Conservation (phyloP, 1,284 basidiomycete genomes). For the Xerocomus nothofagi region DNA sequence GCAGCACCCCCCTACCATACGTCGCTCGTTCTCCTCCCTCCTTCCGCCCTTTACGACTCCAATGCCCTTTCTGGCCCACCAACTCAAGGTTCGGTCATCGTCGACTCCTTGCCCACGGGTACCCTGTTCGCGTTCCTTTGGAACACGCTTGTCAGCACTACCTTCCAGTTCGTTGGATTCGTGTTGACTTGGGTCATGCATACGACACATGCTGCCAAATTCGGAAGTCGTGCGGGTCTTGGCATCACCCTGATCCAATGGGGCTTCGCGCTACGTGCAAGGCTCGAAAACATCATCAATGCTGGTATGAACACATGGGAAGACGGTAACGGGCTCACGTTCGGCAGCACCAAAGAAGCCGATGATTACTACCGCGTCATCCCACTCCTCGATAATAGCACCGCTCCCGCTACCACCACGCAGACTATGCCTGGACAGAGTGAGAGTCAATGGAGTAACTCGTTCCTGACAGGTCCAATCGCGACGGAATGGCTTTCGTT, state of each 20-base stretch:
- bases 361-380: conserved; percentile 43
- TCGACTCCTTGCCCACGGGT: conserved; percentile 77
- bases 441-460: conserved; percentile 26
- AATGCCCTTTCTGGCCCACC: conserved; percentile 38
- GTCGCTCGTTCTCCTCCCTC: conserved; percentile 88
- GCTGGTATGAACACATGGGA: conserved; percentile 31
- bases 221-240: conserved; percentile 91
- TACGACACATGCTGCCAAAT: conserved; percentile 93
- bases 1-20: conserved; percentile 98
- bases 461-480: conserved; percentile 47
- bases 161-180: conserved; percentile 98
- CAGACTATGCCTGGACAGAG: conserved; percentile 14
- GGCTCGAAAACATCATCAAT: conserved; percentile 35
- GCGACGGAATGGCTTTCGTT: conserved; percentile 90
- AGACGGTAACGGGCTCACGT: conserved; percentile 31
- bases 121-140: conserved; percentile 86
- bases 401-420: conserved; percentile 9
- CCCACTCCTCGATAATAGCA: conserved; percentile 12
- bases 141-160: conserved; percentile 91
- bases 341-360: conserved; percentile 49
- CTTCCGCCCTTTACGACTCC: conserved; percentile 41
- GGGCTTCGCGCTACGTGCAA: conserved; percentile 78
- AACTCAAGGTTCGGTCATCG: conserved; percentile 65
- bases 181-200: conserved; percentile 92
- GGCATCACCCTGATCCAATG: conserved; percentile 96